Evolutionary conservation across 2,329 filamentous ascomycete genomes (phyloP).

Genomic region (Fusarium coicis): DNA sequence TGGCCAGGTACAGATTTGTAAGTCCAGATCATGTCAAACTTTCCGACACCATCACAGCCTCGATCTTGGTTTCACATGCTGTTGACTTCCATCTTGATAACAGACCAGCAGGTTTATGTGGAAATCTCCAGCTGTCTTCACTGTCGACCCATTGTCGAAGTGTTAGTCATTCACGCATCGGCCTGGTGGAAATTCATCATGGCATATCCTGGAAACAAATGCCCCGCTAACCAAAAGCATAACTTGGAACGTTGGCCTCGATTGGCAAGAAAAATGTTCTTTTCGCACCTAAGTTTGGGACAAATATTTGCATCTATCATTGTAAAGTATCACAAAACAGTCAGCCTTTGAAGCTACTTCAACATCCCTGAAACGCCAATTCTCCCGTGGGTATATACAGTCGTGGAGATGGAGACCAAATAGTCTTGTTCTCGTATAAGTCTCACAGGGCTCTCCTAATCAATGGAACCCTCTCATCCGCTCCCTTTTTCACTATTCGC

Average conservation of each 20-base stretch:
- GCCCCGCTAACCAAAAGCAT: background rate
- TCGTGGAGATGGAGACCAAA: conserved; percentile 31
- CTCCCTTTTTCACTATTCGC: conserved; percentile 2
- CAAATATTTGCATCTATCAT: background rate
- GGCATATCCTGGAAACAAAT: background rate
- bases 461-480: background rate
- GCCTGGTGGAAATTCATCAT: background rate
- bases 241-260: too few species aligned
- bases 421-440: conserved; percentile 10
- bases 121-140: background rate
- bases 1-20: background rate
- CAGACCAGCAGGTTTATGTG: background rate
- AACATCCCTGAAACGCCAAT: conserved; percentile 35
- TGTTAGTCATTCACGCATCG: background rate
- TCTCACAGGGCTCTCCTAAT: conserved; percentile 1
- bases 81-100: background rate
- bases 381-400: conserved; percentile 42
- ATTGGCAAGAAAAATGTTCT: background rate
- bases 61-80: background rate
- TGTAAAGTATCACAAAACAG: conserved; percentile 8
- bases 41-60: background rate
- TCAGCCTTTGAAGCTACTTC: conserved; percentile 10
- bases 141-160: background rate
- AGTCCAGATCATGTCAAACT: too few species aligned
- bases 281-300: background rate